Evolutionary conservation across 1,284 basidiomycete genomes (phyloP).

Genomic region (Cryptococcus sp.): DNA sequence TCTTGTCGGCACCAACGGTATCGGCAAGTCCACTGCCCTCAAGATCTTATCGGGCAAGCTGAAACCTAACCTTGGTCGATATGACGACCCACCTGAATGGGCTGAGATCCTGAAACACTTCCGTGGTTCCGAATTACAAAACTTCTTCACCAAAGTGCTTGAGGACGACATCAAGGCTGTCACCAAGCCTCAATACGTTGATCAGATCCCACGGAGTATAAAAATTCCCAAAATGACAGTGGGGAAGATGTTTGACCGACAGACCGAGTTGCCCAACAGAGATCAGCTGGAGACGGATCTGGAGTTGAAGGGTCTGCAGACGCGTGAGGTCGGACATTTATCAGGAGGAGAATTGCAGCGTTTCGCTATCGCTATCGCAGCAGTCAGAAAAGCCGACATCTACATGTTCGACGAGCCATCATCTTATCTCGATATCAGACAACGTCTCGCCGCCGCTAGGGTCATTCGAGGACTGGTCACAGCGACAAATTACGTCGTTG

Average conservation of each 20-base stretch:
- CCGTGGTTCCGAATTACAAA: constrained; percentile 94
- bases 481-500: constrained; percentile 84
- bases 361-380: constrained; percentile 65
- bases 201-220: constrained; percentile 93
- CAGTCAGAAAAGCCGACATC: constrained; percentile 84
- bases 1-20: constrained; percentile 96
- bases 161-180: constrained; percentile 97
- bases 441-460: constrained; percentile 92
- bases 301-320: constrained; percentile 79
- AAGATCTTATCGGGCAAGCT: constrained; percentile 94
- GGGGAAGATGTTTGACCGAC: constrained; percentile 75
- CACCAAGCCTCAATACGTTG: constrained; percentile 98
- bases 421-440: constrained; percentile 92
- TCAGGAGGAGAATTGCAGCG: constrained; percentile 95
- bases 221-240: constrained; percentile 81
- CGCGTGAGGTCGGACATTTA: constrained; percentile 78
- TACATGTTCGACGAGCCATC: constrained; percentile 77
- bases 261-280: constrained; percentile 64
- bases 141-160: constrained; percentile 98
- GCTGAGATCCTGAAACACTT: constrained; percentile 96
- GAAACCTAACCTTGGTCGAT: constrained; percentile 65
- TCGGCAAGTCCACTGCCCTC: constrained; percentile 93
- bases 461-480: constrained; percentile 83
- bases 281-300: constrained; percentile 76
- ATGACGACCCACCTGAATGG: constrained; percentile 87